A percentile compares a stretch with the other conserved stretches of the same genome.
Evolutionary conservation across 2,329 filamentous ascomycete species (phyloP).

Genomic region (Sporothrix variecibatus): DNA sequence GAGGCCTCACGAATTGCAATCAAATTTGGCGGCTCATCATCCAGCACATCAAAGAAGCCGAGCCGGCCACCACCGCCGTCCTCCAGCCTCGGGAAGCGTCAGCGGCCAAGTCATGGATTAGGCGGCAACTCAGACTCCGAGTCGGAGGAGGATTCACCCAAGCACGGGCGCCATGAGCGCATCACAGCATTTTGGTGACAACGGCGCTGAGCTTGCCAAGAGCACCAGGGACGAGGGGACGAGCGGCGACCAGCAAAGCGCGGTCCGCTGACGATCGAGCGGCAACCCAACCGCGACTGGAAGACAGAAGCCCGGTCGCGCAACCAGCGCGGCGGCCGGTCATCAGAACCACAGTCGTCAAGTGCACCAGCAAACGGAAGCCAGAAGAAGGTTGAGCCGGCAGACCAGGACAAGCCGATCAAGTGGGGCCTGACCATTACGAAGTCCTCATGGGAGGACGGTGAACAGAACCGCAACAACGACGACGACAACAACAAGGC

Average conservation of each 20-base stretch:
- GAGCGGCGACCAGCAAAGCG: constrained; percentile 24
- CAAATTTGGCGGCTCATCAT: constrained; percentile 43
- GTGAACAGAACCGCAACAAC: background rate
- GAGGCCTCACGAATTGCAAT: constrained; percentile 50
- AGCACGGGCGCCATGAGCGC: constrained; percentile 35
- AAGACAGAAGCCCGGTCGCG: constrained; percentile 37
- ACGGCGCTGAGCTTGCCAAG: constrained; percentile 33
- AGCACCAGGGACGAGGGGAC: constrained; percentile 29
- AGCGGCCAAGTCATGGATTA: constrained; percentile 45
- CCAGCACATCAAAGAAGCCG: constrained; percentile 33
- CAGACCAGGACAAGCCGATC: constrained; percentile 41
- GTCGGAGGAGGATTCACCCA: constrained; percentile 33
- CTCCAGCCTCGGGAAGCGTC: constrained; percentile 52
- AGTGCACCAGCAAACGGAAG: background rate
- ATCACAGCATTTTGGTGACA: constrained; percentile 40
- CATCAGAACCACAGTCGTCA: background rate
- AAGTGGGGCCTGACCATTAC: constrained; percentile 43
- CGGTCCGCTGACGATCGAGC: constrained; percentile 35
- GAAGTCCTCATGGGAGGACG: constrained; percentile 31
- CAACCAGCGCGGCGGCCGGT: constrained; percentile 22
- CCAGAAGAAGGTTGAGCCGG: constrained; percentile 34
- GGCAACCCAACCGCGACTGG: constrained; percentile 38
- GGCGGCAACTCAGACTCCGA: constrained; percentile 48
- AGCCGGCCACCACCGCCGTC: constrained; percentile 41
- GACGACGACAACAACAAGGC: background rate